Evolutionary conservation across 768 basidiomycete species (phyloP).

Genomic region (Cystofilobasidium bisporidii): DNA sequence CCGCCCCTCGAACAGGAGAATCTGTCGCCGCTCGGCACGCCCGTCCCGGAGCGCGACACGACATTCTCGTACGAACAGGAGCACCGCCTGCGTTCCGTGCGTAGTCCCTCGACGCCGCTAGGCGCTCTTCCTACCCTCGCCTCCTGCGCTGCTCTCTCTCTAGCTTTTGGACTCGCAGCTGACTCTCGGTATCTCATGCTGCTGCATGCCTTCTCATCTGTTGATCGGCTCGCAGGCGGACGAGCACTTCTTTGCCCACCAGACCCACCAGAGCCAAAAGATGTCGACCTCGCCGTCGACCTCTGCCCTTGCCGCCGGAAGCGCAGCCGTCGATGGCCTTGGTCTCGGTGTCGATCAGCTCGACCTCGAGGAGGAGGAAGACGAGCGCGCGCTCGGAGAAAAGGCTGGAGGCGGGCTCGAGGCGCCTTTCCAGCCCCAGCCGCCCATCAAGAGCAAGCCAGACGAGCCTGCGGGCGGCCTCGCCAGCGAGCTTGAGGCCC

Average conservation of each 20-base stretch:
- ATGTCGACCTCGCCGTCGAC: slow-evolving; percentile 17
- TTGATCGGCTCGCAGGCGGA: slow-evolving; percentile 23
- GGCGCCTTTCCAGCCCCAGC: neutral
- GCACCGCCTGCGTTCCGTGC: slow-evolving; percentile 34
- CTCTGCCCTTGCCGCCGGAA: neutral
- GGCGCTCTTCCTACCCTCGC: slow-evolving; percentile 5
- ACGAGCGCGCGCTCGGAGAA: neutral
- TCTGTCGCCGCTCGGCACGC: slow-evolving; percentile 11
- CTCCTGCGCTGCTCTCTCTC: slow-evolving; percentile 11
- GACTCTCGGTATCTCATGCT: too few relatives aligned
- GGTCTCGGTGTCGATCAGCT: slow-evolving; percentile 18
- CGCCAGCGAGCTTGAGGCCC: slow-evolving; percentile 38
- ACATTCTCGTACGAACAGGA: slow-evolving; percentile 41
- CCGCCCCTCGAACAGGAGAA: neutral
- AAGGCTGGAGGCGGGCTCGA: neutral
- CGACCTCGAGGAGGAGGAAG: slow-evolving; percentile 28
- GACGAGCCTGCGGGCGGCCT: slow-evolving; percentile 31
- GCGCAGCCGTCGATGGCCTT: neutral
- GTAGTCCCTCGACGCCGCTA: too few relatives aligned
- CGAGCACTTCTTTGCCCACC: slow-evolving; percentile 26
- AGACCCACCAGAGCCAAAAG: slow-evolving; percentile 16
- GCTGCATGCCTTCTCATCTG: too few relatives aligned
- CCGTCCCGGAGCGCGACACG: slow-evolving; percentile 32
- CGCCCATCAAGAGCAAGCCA: neutral
- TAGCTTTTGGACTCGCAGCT: neutral